These are phyloP conservation scores for Kwoniella heveanensis DNA, from an alignment of 768 basidiomycete species.

Conservation along the genomic window DNA sequence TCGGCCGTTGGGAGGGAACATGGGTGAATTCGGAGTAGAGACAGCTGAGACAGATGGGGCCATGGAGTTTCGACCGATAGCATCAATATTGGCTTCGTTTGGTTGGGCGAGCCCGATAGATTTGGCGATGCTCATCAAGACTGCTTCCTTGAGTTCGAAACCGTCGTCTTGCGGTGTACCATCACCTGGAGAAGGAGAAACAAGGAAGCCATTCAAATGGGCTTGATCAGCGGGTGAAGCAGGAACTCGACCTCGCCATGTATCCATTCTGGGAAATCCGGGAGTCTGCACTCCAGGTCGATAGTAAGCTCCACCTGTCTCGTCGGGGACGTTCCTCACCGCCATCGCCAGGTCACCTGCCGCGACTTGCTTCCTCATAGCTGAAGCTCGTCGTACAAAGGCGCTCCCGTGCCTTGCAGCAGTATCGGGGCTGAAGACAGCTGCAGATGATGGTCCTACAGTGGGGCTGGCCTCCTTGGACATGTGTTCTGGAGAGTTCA, in stretches of 20 bases:
- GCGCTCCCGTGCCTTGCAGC: constrained; percentile 27
- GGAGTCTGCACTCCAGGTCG: constrained; percentile 48
- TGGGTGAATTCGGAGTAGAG: constrained; percentile 55
- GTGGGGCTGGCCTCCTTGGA: neutral
- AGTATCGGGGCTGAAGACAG: constrained; percentile 41
- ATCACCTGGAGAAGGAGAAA: constrained; percentile 17
- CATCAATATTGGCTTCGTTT: constrained; percentile 56
- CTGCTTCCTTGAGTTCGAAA: constrained; percentile 92
- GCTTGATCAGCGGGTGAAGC: constrained; percentile 31
- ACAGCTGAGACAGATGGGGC: constrained; percentile 47
- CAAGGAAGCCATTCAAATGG: constrained; percentile 21
- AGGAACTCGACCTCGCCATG: constrained; percentile 45
- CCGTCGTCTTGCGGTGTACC: constrained; percentile 27
- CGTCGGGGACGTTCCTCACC: constrained; percentile 25
- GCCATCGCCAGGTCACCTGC: constrained; percentile 59
- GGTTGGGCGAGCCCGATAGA: constrained; percentile 93
- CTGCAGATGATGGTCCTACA: constrained; percentile 15
- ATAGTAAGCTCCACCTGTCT: constrained; percentile 48
- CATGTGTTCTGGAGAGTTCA: neutral
- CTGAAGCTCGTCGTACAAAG: constrained; percentile 35
- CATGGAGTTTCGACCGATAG: constrained; percentile 30
- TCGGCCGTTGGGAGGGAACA: constrained; percentile 41
- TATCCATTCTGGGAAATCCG: constrained; percentile 51
- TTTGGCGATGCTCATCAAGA: constrained; percentile 96
- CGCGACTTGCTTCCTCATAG: constrained; percentile 51